Evolutionary conservation across 371 early-diverging fungal genomes (phyloP).

Genomic region (Apophysomyces ossiformis): DNA sequence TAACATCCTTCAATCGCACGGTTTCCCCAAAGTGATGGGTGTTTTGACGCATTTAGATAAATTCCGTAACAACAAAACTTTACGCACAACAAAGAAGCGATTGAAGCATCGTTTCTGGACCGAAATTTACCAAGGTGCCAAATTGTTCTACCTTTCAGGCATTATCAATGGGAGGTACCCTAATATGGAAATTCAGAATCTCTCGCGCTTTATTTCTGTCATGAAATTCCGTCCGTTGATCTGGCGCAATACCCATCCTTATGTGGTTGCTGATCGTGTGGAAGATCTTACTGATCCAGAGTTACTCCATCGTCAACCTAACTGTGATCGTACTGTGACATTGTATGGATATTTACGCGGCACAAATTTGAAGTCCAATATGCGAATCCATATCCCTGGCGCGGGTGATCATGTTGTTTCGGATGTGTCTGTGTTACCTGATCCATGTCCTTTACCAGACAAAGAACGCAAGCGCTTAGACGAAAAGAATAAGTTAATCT

Average conservation of each 20-base stretch:
- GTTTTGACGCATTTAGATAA: conserved; percentile 95
- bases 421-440: conserved; percentile 78
- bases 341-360: conserved; percentile 96
- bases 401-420: conserved; percentile 87
- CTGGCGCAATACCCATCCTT: conserved; percentile 97
- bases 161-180: conserved; percentile 93
- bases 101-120: conserved; percentile 99
- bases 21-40: conserved; percentile 98
- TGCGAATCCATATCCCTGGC: conserved; percentile 94
- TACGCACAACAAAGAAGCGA: conserved; percentile 89
- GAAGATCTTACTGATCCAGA: conserved; percentile 97
- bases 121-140: conserved; percentile 97
- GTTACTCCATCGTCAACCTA: conserved; percentile 75
- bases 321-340: conserved; percentile 90
- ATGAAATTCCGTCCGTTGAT: conserved; percentile 96
- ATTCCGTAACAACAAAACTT: conserved; percentile 89
- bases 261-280: conserved; percentile 93
- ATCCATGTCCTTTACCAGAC: conserved; percentile 95
- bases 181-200: conserved; percentile 90
- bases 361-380: conserved; percentile 82
- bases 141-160: conserved; percentile 95
- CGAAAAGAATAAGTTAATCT: conserved; percentile 93
- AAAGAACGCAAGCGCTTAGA: conserved; percentile 87
- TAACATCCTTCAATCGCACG: conserved; percentile 96
- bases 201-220: conserved; percentile 96